These are phyloP conservation scores for Streptanthus diversifolius DNA, from an alignment of 345 rosid species.

Conservation along the genomic window DNA sequence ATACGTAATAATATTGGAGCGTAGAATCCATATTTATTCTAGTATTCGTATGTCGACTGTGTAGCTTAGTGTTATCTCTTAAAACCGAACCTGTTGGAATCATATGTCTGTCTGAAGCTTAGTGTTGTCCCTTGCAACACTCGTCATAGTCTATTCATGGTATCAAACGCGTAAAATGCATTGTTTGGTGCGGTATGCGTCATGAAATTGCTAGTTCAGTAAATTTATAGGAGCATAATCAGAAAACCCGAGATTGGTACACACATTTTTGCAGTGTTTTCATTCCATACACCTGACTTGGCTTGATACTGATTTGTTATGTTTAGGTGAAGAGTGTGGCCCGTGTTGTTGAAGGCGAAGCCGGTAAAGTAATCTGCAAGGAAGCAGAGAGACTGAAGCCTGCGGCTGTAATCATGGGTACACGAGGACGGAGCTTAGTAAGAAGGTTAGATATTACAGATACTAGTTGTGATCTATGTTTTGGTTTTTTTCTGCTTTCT, in stretches of 20 bases:
- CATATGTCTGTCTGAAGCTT: neutral
- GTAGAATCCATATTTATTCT: neutral
- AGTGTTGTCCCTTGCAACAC: neutral
- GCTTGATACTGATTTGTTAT: conserved; percentile 3
- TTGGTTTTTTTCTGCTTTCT: neutral
- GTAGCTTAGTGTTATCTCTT: neutral
- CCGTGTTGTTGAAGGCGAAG: conserved; percentile 75
- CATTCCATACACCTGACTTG: neutral
- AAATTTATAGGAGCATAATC: neutral
- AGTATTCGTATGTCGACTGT: neutral
- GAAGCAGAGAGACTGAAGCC: conserved; percentile 83
- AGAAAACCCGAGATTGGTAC: neutral
- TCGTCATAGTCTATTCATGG: neutral
- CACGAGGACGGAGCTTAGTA: conserved; percentile 78
- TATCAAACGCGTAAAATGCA: neutral
- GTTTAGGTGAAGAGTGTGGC: conserved; percentile 60
- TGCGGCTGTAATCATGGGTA: conserved; percentile 87
- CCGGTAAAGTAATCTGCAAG: conserved; percentile 70
- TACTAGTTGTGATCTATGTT: neutral
- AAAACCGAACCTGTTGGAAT: too few relatives aligned
- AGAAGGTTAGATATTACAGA: conserved; percentile 47
- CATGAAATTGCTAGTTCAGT: neutral
- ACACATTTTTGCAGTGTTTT: neutral
- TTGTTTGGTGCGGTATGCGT: neutral
- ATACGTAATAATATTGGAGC: neutral